Evolutionary conservation across 2,329 filamentous ascomycete genomes (phyloP), one percentile per base, ranked within the genome.

Genomic region (Apiospora arundinis): DNA sequence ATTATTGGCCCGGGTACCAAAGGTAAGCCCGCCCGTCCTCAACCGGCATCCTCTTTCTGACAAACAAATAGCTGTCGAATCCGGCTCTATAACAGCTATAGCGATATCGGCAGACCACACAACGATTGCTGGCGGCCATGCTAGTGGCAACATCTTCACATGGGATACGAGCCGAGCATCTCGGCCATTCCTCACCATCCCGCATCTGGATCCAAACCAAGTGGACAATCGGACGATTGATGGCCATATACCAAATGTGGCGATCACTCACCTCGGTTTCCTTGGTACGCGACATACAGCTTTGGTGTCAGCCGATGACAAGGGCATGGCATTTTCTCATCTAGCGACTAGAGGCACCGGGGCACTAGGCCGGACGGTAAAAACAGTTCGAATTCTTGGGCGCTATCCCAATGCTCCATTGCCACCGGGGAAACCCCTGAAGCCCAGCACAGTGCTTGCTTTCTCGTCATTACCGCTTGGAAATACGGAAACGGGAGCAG

Each of bases 291-390:
- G 97, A 72, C 95, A 96, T 77, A 99, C 96, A 18, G 96, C 97
- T 4, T 86, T 99, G 6, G 95, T 98, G 14, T 99, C 96, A 4
- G 96, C 96, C 2, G 95, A 99, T 81, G 93, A 97, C 77, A 90
- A 90, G 67, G 96, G 97, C 25, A 99, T 99, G 97, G 95, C 96
- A 0, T 99, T 99, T 81, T 98, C 96, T 3, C 97, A 99, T 82
- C 88, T 99, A 12, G 97, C 96, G 12, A 97, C 94, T 12, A 89
- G 97, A 76, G 97, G 96, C 1, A 92, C 97, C 48, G 96, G 96
- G 4, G 89, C 95, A 32, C 88, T 99, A 28, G 95, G 92, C 7
- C 90, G 96, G 71, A 92, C 91, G 0, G 93, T 99, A 66, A 97
- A 94, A 83, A 97, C 94, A 0, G 95, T 93, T 2, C 89, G 97